Conservation (phyloP, 352 stramenopile species). For the Phytophthora chlamydospora region DNA sequence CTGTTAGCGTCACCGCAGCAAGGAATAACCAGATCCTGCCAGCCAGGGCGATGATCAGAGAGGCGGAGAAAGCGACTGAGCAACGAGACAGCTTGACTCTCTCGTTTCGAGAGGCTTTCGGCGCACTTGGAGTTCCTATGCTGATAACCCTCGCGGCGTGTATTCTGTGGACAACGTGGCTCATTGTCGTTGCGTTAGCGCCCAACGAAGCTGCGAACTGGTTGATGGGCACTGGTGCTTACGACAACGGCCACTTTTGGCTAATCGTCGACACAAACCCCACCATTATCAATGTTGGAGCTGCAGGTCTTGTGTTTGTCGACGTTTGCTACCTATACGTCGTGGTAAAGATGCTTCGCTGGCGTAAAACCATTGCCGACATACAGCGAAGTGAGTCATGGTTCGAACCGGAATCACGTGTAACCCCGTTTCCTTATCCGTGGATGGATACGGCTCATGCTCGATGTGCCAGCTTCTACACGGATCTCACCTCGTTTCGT, state of each 20-base stretch:
- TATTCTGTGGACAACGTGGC: conserved; percentile 25
- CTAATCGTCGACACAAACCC: conserved; percentile 26
- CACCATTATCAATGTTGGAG: conserved; percentile 10
- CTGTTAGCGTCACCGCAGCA: background rate
- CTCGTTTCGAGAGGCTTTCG: conserved; percentile 23
- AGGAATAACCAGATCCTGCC: conserved; percentile 17
- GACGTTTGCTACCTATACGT: conserved; percentile 23
- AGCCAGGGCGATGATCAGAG: background rate
- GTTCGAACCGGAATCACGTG: background rate
- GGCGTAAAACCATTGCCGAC: conserved; percentile 5
- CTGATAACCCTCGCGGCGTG: conserved; percentile 19
- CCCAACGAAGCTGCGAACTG: conserved; percentile 31
- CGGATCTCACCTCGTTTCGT: conserved; percentile 18
- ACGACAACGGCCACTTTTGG: conserved; percentile 34
- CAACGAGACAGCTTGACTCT: background rate
- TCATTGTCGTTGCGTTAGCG: conserved; percentile 19
- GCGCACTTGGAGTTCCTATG: conserved; percentile 17
- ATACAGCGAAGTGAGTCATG: background rate
- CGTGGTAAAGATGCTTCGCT: conserved; percentile 18
- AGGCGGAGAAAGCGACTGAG: background rate
- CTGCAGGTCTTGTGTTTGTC: conserved; percentile 13
- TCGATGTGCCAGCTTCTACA: conserved; percentile 9
- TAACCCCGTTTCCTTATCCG: conserved; percentile 1
- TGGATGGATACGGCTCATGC: conserved; percentile 9
- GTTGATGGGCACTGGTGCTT: conserved; percentile 29